Evolutionary conservation across 2,329 filamentous ascomycete genomes (phyloP), one percentile per base, ranked within the genome.

Genomic region (Colletotrichum zoysiae): DNA sequence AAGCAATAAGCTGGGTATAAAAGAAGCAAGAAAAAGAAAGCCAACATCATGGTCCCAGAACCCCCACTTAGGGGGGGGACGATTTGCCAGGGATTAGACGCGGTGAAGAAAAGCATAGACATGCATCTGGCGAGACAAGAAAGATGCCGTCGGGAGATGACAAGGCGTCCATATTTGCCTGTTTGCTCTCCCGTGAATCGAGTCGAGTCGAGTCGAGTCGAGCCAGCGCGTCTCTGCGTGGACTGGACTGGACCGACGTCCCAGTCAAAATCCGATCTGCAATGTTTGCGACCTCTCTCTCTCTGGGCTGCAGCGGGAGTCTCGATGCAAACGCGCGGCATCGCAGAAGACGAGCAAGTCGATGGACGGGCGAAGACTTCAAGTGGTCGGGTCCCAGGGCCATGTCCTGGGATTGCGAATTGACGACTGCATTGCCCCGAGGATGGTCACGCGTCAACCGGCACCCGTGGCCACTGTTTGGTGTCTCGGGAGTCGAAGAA

Each of bases 401-500:
- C 69, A 60, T 60, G 59, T 71, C 59, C 59, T 69, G 59, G 69
- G 69, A 59, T 69, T 69, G 65, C 26, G 55, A 69, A 59, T 59
- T 59, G 56, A 64, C 44, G 46, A 59, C 65, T 71, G 69, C 59
- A 71, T 64, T 64, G 55, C 63, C 59, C 65, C 65, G 69, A 69
- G 44, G 42, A 66, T 44, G 59, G 59, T 71, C 59, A 59, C 46
- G 58, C 69, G 59, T 56, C 23, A 26, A 23, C 48, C 48, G 48
- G 14, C 48, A 64, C 40, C 65, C 59, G 59, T 50, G 33, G 46
- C 40, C 60, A 16, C 33, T 71, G 69, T 71, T 71, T 71, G 69
- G 59, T 71, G 69, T 71, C 69, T 71, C 65, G 59, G 69, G 69
- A 71, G 48, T 71, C 59, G 46, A 69, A 35, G 46, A 69, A 35